A percentile compares a stretch with the other conserved stretches of the same genome.
These are phyloP conservation scores for Porcisia deanei DNA, from an alignment of 208 protist species.

Conservation along the genomic window DNA sequence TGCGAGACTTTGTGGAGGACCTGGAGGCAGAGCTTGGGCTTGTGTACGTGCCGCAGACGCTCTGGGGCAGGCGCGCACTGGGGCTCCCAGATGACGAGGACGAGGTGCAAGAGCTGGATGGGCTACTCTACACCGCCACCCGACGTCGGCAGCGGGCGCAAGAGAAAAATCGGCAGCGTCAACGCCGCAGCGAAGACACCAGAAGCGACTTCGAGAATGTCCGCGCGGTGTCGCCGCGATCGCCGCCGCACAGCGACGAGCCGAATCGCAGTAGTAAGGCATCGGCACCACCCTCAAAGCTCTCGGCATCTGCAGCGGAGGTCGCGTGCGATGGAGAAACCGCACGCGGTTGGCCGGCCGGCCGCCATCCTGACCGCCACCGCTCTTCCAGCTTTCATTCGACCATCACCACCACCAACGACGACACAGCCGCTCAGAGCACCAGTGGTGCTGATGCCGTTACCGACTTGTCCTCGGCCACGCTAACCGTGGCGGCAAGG, in stretches of 20 bases:
- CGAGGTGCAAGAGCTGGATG: constrained; percentile 33
- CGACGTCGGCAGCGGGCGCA: constrained; percentile 20
- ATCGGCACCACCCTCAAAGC: background rate
- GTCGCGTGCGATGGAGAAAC: background rate
- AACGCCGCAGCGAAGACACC: background rate
- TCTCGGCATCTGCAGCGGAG: background rate
- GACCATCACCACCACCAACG: no score
- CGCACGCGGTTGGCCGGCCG: background rate
- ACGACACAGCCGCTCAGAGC: background rate
- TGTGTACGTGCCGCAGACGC: constrained; percentile 61
- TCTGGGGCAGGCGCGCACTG: constrained; percentile 44
- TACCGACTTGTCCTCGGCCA: background rate
- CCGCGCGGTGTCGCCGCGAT: background rate
- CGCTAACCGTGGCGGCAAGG: background rate
- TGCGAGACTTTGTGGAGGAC: constrained; percentile 78
- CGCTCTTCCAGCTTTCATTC: background rate
- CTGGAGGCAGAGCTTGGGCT: constrained; percentile 57
- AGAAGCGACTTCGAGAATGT: background rate
- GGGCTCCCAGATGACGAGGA: constrained; percentile 31
- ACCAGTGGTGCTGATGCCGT: background rate
- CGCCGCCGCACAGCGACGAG: background rate
- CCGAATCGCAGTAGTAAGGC: background rate
- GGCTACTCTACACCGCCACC: constrained; percentile 25
- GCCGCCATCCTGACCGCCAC: background rate
- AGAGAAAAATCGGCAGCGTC: constrained; percentile 5